Conservation (phyloP, 1,139 yeast species). For the Hansenula anomala region DNA sequence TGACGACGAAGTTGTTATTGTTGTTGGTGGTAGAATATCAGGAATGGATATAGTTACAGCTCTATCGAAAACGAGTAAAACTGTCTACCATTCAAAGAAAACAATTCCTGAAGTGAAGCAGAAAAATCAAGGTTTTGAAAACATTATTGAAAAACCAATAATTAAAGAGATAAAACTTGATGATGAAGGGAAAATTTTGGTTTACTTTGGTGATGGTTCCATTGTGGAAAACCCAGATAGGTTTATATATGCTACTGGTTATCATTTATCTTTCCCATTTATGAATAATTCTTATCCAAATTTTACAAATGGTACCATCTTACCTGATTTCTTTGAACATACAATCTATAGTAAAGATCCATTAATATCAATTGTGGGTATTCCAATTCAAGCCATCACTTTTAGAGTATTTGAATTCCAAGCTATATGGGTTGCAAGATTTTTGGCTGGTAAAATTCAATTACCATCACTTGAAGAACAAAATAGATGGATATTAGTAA, state of each 20-base stretch:
- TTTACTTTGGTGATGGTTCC: conserved; percentile 29
- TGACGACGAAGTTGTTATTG: conserved; percentile 28
- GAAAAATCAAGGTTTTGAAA: conserved; percentile 3
- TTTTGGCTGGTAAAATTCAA: conserved; percentile 26
- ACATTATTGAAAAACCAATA: conserved; percentile 2
- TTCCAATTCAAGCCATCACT: conserved; percentile 29
- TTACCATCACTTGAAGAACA: conserved; percentile 26
- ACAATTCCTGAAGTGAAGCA: not conserved
- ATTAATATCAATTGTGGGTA: conserved; percentile 30
- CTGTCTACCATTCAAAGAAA: conserved; percentile 13
- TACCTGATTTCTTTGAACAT: conserved; percentile 28
- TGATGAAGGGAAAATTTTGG: conserved; percentile 20
- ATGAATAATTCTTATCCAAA: conserved; percentile 24
- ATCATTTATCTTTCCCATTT: conserved; percentile 34
- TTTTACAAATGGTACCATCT: conserved; percentile 19
- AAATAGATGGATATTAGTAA: conserved; percentile 25
- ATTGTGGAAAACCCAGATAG: conserved; percentile 27
- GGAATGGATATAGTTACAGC: conserved; percentile 30
- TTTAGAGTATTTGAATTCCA: conserved; percentile 34
- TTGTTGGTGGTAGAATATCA: conserved; percentile 37
- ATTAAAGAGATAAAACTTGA: not conserved
- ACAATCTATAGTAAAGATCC: conserved; percentile 34
- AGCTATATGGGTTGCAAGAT: conserved; percentile 28
- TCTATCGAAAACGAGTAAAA: conserved; percentile 12
- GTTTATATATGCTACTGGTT: conserved; percentile 37